Conservation (phyloP, 192 early-diverging fungal species). For the Gaertneriomyces semiglobifer region DNA sequence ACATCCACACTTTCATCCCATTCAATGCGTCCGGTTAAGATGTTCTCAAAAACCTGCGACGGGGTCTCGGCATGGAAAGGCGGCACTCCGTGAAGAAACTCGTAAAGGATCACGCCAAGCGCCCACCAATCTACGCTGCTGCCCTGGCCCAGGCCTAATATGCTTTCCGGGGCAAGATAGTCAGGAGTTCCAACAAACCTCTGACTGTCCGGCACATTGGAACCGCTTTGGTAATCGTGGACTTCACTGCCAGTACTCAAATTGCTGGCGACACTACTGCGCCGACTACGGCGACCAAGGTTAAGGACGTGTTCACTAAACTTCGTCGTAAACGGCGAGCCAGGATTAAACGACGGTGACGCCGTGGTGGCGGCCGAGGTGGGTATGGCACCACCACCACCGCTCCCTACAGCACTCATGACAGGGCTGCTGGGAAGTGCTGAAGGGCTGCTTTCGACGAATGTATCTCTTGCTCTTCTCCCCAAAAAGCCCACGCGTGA, state of each 20-base stretch:
- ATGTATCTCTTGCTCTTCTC: slow-evolving; percentile 54
- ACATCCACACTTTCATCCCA: slow-evolving; percentile 72
- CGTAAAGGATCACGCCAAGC: slow-evolving; percentile 81
- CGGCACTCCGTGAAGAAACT: slow-evolving; percentile 78
- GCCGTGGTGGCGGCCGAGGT: slow-evolving; percentile 26
- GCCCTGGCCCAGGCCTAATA: slow-evolving; percentile 79
- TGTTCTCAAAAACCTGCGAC: slow-evolving; percentile 79
- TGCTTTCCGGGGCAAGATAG: slow-evolving; percentile 83
- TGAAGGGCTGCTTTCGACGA: slow-evolving; percentile 28
- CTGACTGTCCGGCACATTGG: slow-evolving; percentile 32
- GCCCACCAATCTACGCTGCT: slow-evolving; percentile 91
- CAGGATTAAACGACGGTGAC: slow-evolving; percentile 20
- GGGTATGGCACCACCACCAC: neutral
- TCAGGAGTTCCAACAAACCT: slow-evolving; percentile 81
- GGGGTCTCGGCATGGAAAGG: slow-evolving; percentile 79
- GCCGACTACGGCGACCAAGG: slow-evolving; percentile 18
- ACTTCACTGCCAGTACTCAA: slow-evolving; percentile 19
- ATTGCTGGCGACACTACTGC: slow-evolving; percentile 15
- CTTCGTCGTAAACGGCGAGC: slow-evolving; percentile 21
- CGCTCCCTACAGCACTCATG: neutral
- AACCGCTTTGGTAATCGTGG: neutral
- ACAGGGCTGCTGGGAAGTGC: neutral
- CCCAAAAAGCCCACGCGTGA: slow-evolving; percentile 80
- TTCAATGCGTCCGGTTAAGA: slow-evolving; percentile 68
- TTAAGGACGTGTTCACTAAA: slow-evolving; percentile 14